Base-by-base conservation (phyloP, 768 basidiomycete species). In the Naganishia vishniacii region DNA sequence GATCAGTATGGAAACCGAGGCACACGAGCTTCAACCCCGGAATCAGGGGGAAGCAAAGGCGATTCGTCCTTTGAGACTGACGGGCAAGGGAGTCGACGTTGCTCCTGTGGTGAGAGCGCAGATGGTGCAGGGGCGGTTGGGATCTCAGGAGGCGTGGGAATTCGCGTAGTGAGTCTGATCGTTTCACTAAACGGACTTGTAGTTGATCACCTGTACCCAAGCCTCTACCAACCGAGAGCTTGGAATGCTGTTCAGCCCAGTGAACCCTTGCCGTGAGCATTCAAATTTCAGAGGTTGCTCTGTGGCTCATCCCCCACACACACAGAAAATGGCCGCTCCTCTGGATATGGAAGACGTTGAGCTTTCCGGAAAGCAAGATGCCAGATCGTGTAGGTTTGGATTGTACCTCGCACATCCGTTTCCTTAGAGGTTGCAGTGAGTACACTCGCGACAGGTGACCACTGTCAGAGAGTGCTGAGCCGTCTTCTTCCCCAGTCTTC, bases 351-450 rank as follows among this genome's bases (percentile, higher is more conserved):
- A 65, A 72, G 1, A 65, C 71, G 7, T 51, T 76, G 15, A 67
- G 53, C 15, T 70, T 73, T 32, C 58, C 61, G n/a, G 76, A 77
- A 65, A 49, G 62, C 28, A 72, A 75, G 40, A 73, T 77, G 71
- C 74, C 76, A 9, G 68, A 66, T 11, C 69, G 68, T 18, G 73
- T 73, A 41, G 76, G 76, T 11, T 48, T 77, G 13, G 76, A 77
- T 48, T 59, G 73, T 48, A 75, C 76, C 11, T 64, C 75, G 0
- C 76, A 77, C 65, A 67, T 69, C 4, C 65, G 76, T 7, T 77
- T 77, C 53, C 42, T 77, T 0, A 65, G 76, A 7, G 76, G 69
- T 2, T 68, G 61, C 26, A 68, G 73, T 74, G 51, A 59, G 72
- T 72, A n/a, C 1, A 32, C 37, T 23, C 25, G 2, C 13, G 15